phyloP scores from a whole-genome alignment of 768 basidiomycete genomes.

The Leccinum variicolor region DNA sequence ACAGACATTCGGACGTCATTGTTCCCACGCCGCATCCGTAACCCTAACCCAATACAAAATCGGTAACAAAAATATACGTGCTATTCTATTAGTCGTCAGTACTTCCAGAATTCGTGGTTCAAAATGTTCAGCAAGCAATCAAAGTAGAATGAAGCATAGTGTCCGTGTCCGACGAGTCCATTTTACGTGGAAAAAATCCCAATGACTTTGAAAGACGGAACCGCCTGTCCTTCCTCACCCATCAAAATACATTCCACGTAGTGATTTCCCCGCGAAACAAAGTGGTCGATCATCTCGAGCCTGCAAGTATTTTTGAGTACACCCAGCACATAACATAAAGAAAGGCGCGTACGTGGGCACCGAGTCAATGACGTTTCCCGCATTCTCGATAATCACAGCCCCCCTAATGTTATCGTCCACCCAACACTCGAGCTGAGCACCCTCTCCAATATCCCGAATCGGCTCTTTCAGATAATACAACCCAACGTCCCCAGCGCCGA shows the following conservation, averaged over 20 bases:
- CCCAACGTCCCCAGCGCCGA: conserved; percentile 89
- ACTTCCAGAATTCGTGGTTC: background rate
- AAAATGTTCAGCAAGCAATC: background rate
- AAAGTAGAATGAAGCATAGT: background rate
- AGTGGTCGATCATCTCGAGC: conserved; percentile 81
- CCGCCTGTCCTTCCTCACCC: conserved; percentile 81
- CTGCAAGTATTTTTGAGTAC: conserved; percentile 37
- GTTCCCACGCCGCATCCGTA: conserved; percentile 22
- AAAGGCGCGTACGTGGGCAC: conserved; percentile 60
- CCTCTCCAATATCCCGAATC: conserved; percentile 48
- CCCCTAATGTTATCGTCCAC: conserved; percentile 94
- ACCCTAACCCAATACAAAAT: background rate
- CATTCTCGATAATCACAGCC: conserved; percentile 73
- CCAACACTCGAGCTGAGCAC: conserved; percentile 86
- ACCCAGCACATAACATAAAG: background rate
- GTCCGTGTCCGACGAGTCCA: background rate
- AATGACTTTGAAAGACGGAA: conserved; percentile 85
- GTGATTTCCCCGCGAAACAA: conserved; percentile 84
- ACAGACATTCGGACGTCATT: conserved; percentile 16
- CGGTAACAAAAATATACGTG: background rate
- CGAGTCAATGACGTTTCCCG: conserved; percentile 57
- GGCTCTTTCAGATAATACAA: conserved; percentile 87
- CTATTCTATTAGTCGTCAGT: conserved; percentile 1
- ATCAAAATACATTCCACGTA: conserved; percentile 87
- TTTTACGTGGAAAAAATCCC: conserved; percentile 80